Evolutionary conservation across 2,329 filamentous ascomycete genomes (phyloP).

Genomic region (Talaromyces sp.): DNA sequence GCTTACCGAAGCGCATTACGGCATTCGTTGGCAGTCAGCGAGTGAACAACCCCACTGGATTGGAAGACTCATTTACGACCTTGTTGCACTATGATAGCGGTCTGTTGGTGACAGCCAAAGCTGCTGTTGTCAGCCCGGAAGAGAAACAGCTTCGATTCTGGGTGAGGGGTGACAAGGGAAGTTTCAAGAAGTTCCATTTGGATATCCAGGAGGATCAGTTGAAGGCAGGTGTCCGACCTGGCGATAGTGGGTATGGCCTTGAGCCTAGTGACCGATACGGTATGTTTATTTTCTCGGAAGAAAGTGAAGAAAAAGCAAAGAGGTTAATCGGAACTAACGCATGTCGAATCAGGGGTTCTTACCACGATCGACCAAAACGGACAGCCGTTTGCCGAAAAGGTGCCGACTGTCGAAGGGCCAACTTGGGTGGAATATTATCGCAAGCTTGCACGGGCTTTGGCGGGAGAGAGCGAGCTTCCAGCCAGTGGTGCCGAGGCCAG

Average conservation of each 20-base stretch:
- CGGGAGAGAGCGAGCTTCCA: slow-evolving; percentile 52
- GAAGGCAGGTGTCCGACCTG: slow-evolving; percentile 59
- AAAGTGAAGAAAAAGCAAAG: background rate
- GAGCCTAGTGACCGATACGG: slow-evolving; percentile 60
- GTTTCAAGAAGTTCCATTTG: slow-evolving; percentile 67
- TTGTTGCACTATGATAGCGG: slow-evolving; percentile 64
- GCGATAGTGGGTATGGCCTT: slow-evolving; percentile 61
- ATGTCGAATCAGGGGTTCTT: slow-evolving; percentile 39
- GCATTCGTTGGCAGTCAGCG: slow-evolving; percentile 67
- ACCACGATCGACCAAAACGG: slow-evolving; percentile 53
- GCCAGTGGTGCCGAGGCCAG: slow-evolving; percentile 53
- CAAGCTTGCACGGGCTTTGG: slow-evolving; percentile 51
- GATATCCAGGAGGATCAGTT: slow-evolving; percentile 76
- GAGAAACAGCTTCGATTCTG: slow-evolving; percentile 69
- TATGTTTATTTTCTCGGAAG: slow-evolving; percentile 23
- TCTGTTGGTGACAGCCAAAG: slow-evolving; percentile 65
- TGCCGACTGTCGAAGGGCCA: slow-evolving; percentile 56
- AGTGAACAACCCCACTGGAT: slow-evolving; percentile 50
- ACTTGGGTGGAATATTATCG: slow-evolving; percentile 69
- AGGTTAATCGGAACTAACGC: slow-evolving; percentile 6
- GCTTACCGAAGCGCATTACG: slow-evolving; percentile 63
- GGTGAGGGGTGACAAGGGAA: slow-evolving; percentile 70
- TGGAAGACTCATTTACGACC: slow-evolving; percentile 55
- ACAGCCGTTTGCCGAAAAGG: slow-evolving; percentile 48
- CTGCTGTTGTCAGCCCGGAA: slow-evolving; percentile 66